Evolutionary conservation across 164 flowering plant genomes (phyloP).

Genomic region (Vitis amurensis): DNA sequence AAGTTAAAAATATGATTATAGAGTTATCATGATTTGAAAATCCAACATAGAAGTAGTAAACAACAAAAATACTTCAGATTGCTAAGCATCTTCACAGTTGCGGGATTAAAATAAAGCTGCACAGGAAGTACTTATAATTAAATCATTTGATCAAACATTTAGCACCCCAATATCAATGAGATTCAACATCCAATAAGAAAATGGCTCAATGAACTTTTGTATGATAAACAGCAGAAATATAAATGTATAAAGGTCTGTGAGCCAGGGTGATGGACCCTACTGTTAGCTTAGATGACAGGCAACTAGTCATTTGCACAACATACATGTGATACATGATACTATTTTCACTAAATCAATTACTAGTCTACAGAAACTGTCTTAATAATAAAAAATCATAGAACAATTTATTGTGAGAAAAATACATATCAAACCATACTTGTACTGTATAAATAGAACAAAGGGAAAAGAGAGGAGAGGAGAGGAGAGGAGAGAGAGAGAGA

Average conservation of each 20-base stretch:
- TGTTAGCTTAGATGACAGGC: background rate
- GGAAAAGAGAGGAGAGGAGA: too few species aligned
- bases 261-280: background rate
- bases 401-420: too few species aligned
- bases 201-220: background rate
- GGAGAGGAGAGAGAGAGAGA: too few species aligned
- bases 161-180: background rate
- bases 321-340: too few species aligned
- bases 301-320: too few species aligned
- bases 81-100: slow-evolving; percentile 99
- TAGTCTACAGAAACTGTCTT: too few species aligned
- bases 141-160: background rate
- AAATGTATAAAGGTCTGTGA: background rate
- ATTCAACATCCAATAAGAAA: background rate
- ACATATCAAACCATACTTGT: too few species aligned
- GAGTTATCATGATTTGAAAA: too few species aligned
- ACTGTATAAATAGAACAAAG: too few species aligned
- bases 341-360: too few species aligned
- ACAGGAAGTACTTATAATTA: slow-evolving; percentile 10
- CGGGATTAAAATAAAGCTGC: slow-evolving; percentile 97
- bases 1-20: too few species aligned
- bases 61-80: slow-evolving; percentile 72
- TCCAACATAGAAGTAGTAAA: background rate
- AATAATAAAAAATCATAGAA: too few species aligned
- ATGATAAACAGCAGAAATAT: background rate